Evolutionary conservation across 441 rosid genomes (phyloP).

Genomic region (Kokia cookei): DNA sequence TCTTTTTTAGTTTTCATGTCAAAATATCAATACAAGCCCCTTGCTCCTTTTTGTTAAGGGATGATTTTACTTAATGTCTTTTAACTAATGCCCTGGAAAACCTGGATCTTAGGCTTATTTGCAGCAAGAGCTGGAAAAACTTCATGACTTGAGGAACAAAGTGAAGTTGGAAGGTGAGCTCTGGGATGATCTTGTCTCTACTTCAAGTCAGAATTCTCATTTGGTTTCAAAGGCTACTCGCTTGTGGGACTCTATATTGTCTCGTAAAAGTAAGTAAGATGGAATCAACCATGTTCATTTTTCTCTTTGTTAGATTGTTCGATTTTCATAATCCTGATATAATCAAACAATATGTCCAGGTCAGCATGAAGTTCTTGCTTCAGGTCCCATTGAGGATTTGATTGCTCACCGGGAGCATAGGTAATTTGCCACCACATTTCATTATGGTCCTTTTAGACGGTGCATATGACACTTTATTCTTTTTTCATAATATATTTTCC

Average conservation of each 20-base stretch:
- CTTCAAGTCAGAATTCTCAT: conserved; percentile 95
- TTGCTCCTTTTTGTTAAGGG: background rate
- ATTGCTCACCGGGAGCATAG: conserved; percentile 99
- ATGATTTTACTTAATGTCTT: background rate
- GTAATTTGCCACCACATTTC: conserved; percentile 27
- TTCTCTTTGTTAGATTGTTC: background rate
- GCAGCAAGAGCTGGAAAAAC: conserved; percentile 98
- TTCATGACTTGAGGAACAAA: conserved; percentile 92
- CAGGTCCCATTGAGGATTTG: conserved; percentile 97
- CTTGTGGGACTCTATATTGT: conserved; percentile 90
- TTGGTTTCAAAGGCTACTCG: conserved; percentile 89
- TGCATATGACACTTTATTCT: background rate
- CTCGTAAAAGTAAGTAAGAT: conserved; percentile 73
- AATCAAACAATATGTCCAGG: conserved; percentile 31
- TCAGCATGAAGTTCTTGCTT: conserved; percentile 99
- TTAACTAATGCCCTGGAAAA: conserved; percentile 5
- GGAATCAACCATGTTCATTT: background rate
- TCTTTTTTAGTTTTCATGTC: no score
- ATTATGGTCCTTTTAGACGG: conserved; percentile 1
- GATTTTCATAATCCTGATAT: background rate
- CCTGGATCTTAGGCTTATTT: conserved; percentile 76
- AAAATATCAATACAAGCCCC: background rate
- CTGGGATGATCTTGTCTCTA: conserved; percentile 98
- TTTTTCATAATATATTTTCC: conserved; percentile 22
- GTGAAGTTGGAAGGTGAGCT: conserved; percentile 95